These are phyloP conservation scores for Corylus heterophylla DNA, from an alignment of 306 rosid genomes.

Conservation along the genomic window DNA sequence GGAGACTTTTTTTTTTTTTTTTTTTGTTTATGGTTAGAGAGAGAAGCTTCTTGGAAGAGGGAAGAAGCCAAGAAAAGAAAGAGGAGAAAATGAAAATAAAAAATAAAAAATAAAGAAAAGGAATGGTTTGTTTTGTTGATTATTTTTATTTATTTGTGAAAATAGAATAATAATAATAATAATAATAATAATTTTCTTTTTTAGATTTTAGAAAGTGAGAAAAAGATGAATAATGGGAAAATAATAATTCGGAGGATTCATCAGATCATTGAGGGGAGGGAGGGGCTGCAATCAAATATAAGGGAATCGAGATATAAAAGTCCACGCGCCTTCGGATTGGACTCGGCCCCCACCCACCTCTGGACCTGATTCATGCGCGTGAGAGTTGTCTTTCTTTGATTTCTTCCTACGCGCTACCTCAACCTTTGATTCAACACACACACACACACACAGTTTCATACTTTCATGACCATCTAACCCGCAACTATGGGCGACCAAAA, in stretches of 20 bases:
- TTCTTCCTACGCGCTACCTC: too few relatives aligned
- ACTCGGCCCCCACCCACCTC: too few relatives aligned
- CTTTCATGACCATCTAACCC: too few relatives aligned
- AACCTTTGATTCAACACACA: too few relatives aligned
- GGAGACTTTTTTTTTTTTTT: background rate
- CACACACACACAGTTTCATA: too few relatives aligned
- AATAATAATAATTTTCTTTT: background rate
- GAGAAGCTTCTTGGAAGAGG: constrained; percentile 41
- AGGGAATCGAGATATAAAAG: constrained; percentile 49
- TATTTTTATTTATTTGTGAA: background rate
- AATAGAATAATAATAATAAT: too few relatives aligned
- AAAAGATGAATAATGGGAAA: background rate
- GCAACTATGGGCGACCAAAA: too few relatives aligned
- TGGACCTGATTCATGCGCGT: too few relatives aligned
- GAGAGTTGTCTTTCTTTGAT: too few relatives aligned
- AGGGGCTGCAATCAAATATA: constrained; percentile 43
- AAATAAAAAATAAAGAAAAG: background rate
- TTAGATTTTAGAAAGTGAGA: background rate
- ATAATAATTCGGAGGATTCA: background rate
- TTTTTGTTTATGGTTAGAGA: background rate
- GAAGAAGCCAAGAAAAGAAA: constrained; percentile 5
- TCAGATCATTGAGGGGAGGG: background rate
- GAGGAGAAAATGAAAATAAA: background rate
- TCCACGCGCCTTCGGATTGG: constrained; percentile 40
- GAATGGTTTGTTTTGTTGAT: constrained; percentile 2